These are phyloP conservation scores for Dissophora globulifera DNA, from an alignment of 192 early-diverging fungal species.

Conservation along the genomic window DNA sequence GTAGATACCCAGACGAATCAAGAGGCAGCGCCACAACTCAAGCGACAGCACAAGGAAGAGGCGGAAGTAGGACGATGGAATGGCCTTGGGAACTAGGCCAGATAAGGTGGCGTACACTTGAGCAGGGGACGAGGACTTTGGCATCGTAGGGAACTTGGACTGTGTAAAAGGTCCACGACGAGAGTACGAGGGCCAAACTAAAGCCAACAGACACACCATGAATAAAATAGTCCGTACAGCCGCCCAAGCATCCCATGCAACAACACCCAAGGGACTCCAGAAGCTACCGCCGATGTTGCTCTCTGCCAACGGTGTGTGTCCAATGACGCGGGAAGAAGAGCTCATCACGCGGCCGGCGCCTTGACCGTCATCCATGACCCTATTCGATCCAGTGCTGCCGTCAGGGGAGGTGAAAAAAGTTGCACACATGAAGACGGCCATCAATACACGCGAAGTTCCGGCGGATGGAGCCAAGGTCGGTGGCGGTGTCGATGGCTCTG, in stretches of 20 bases:
- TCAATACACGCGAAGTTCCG: constrained; percentile 57
- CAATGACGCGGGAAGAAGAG: constrained; percentile 16
- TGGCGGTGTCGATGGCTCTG: constrained; percentile 37
- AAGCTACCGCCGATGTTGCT: neutral
- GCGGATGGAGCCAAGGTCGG: constrained; percentile 53
- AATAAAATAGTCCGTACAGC: constrained; percentile 37
- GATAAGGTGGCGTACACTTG: constrained; percentile 42
- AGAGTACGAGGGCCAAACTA: constrained; percentile 46
- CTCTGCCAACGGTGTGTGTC: neutral
- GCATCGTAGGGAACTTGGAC: constrained; percentile 44
- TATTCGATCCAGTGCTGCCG: constrained; percentile 20
- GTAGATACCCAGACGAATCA: constrained; percentile 50
- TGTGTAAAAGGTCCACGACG: constrained; percentile 42
- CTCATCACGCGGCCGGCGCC: constrained; percentile 44
- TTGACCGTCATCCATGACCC: constrained; percentile 50
- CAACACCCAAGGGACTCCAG: constrained; percentile 19
- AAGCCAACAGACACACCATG: constrained; percentile 42
- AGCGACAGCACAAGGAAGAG: constrained; percentile 34
- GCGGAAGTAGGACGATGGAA: constrained; percentile 43
- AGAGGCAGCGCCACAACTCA: constrained; percentile 49
- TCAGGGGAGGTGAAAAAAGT: constrained; percentile 63
- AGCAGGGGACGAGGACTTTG: constrained; percentile 26
- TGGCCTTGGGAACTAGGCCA: constrained; percentile 39
- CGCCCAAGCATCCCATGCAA: constrained; percentile 48
- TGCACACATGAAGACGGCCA: constrained; percentile 70